Base-by-base conservation (phyloP, 2,329 filamentous ascomycete species). In the Scopulariopsis brevicaulis region DNA sequence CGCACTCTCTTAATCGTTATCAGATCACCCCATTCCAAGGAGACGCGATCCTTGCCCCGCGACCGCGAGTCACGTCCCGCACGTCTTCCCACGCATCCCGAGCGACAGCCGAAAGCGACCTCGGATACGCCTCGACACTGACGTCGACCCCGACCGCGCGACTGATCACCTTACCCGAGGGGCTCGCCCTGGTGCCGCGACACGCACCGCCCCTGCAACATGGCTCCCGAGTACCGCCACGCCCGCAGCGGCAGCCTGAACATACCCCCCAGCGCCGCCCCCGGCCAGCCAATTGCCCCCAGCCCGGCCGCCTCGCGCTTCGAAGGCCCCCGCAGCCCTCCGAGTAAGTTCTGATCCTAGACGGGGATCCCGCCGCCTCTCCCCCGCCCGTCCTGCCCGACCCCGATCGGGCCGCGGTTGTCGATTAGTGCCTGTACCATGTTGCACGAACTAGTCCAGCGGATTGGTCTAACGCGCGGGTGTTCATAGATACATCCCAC, bases 401-500 rank as follows among this genome's bases (percentile, higher is more conserved):
- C 20, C 35, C 43, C 25, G 2, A 18, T n/a, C 15, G 48, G 22
- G 20, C 25, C 15, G 24, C 50, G 20, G 28, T 54, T n/a, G 14
- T 37, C 22, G 28, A 53, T 40, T 12, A 20, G 28, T 28, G 48
- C 50, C 15, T 53, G 48, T 58, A n/a, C 48, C 28, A 51, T 50
- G 43, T 57, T 32, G 22, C 46, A 55, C 54, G 8, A 24, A 20
- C 22, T 14, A 46, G 14, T 43, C 32, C 20, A 15, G 20, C 37
- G 15, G 24, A 24, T 28, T 53, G 34, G 37, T n/a, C 35, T 58
- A 22, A 54, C 51, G 24, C 12, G 12, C 25, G 37, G 35, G 62
- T 59, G 59, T 62, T 60, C 40, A 57, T 63, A 96, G 93, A 96
- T 73, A 96, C 94, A 20, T 88, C 92, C 61, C 94, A 97, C 76